phyloP scores from a whole-genome alignment of 768 basidiomycete genomes.

The Boletellus ananas region DNA sequence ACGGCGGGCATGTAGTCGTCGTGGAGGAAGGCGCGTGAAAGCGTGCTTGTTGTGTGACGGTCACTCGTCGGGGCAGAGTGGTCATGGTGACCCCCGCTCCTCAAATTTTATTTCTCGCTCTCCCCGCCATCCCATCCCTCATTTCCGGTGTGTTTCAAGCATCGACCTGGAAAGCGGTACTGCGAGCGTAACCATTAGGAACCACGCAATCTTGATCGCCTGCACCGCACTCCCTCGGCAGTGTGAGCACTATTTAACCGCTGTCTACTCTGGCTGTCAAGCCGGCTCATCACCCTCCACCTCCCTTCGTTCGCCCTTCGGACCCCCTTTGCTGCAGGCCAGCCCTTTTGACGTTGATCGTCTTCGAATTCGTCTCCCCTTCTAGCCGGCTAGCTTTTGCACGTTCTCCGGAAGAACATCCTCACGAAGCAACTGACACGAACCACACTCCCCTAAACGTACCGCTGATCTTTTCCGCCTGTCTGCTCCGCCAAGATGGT shows the following conservation, averaged over 20 bases:
- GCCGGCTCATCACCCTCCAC: background rate
- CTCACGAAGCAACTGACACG: background rate
- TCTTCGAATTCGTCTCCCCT: conserved; percentile 36
- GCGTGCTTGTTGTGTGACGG: too few species aligned
- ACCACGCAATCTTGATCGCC: background rate
- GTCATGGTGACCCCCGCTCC: conserved; percentile 17
- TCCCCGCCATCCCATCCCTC: background rate
- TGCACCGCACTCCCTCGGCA: background rate
- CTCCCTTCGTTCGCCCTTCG: background rate
- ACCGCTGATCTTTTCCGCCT: conserved; percentile 4
- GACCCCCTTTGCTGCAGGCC: conserved; percentile 37
- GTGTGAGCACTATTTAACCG: conserved; percentile 6
- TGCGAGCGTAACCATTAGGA: conserved; percentile 7
- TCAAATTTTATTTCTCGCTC: background rate
- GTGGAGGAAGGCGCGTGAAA: background rate
- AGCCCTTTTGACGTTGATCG: conserved; percentile 65
- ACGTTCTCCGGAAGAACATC: conserved; percentile 53
- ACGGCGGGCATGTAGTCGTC: conserved; percentile 7
- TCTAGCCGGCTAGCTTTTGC: conserved; percentile 40
- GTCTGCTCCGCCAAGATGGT: conserved; percentile 46
- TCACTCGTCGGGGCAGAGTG: conserved; percentile 6
- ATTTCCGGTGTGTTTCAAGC: background rate
- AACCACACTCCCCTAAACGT: background rate
- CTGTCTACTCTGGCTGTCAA: conserved; percentile 1
- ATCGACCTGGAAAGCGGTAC: background rate